Evolutionary conservation across 768 basidiomycete genomes (phyloP).

Genomic region (Podaxis carcinomalis): DNA sequence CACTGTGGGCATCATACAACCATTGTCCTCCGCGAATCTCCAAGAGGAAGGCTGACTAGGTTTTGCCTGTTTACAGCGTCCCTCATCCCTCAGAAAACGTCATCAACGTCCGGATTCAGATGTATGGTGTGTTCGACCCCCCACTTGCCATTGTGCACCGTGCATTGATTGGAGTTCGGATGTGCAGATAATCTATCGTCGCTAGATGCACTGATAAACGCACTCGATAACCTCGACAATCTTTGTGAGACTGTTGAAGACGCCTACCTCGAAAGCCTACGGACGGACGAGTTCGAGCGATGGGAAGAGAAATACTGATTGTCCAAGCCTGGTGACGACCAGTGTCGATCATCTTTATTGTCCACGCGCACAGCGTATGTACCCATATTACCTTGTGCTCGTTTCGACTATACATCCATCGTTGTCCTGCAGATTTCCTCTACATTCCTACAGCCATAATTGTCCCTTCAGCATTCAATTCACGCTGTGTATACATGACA

Average conservation of each 20-base stretch:
- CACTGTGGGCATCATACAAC: not conserved
- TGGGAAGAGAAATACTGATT: constrained; percentile 54
- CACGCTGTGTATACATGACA: not conserved
- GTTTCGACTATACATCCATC: not conserved
- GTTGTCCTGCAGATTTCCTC: not conserved
- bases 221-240: constrained; percentile 73
- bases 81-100: constrained; percentile 97
- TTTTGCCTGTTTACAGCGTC: constrained; percentile 38
- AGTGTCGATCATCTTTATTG: not conserved
- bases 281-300: constrained; percentile 48
- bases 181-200: constrained; percentile 81
- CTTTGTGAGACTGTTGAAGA: constrained; percentile 71
- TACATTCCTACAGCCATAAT: not conserved
- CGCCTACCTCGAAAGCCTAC: constrained; percentile 58
- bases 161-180: not conserved
- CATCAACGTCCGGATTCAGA: constrained; percentile 97
- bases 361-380: not conserved
- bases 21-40: constrained; percentile 6
- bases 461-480: not conserved
- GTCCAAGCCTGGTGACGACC: not conserved
- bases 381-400: not conserved
- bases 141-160: not conserved
- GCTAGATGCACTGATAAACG: constrained; percentile 70
- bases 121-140: constrained; percentile 76
- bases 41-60: not conserved